Percentiles rank a stretch among this genome's conserved stretches.
Evolutionary conservation across 495 filamentous ascomycete genomes (phyloP).

Genomic region (Lichenothelia convexa): DNA sequence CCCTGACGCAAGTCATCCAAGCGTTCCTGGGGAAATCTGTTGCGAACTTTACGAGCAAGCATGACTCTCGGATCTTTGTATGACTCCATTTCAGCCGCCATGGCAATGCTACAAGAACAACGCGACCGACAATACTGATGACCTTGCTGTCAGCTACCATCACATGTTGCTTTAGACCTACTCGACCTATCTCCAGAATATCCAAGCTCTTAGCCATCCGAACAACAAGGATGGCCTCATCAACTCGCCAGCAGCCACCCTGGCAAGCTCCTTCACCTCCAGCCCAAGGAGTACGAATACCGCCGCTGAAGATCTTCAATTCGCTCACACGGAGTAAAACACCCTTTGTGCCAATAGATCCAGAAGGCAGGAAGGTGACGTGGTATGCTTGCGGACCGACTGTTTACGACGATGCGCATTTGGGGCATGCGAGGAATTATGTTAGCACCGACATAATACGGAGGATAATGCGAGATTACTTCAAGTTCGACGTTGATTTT

Average conservation of each 20-base stretch:
- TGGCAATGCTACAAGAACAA: too few relatives aligned
- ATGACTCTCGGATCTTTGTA: too few relatives aligned
- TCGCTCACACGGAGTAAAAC: constrained; percentile 56
- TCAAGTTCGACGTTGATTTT: constrained; percentile 70
- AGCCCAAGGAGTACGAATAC: constrained; percentile 9
- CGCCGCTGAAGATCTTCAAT: constrained; percentile 50
- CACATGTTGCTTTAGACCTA: background rate
- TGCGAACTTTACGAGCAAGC: too few relatives aligned
- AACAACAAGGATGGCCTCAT: constrained; percentile 5
- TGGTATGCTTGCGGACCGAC: constrained; percentile 44
- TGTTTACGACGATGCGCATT: constrained; percentile 77
- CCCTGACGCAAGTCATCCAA: too few relatives aligned
- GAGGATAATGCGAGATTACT: constrained; percentile 71
- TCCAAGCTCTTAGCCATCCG: background rate
- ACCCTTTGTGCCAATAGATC: constrained; percentile 57
- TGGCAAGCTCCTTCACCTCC: constrained; percentile 20
- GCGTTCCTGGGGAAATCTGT: too few relatives aligned
- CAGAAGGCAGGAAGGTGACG: constrained; percentile 32
- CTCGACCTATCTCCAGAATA: constrained; percentile 2
- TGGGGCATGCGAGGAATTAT: constrained; percentile 90
- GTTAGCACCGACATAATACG: constrained; percentile 84
- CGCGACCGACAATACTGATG: too few relatives aligned
- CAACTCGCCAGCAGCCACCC: constrained; percentile 17
- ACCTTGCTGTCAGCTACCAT: too few relatives aligned
- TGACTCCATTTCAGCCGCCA: too few relatives aligned